Percentiles rank a stretch among this genome's conserved stretches.
These are phyloP conservation scores for Pseudoscleropodium purum DNA, from an alignment of 225 moss, liverwort and hornwort genomes.

Conservation along the genomic window DNA sequence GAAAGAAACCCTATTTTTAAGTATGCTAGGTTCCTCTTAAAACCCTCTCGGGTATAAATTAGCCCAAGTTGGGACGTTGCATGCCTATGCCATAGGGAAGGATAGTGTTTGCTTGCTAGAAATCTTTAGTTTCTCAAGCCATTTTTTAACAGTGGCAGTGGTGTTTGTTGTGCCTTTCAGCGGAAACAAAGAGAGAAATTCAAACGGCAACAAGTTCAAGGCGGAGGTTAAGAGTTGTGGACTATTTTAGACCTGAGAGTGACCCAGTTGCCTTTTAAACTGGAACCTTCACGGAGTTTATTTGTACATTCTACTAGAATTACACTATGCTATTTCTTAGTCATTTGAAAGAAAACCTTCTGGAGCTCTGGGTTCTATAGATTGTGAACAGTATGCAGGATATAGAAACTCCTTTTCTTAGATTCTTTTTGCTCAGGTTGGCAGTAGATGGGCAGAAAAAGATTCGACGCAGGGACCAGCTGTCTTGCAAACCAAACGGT, in stretches of 20 bases:
- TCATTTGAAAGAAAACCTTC: background rate
- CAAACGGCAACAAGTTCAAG: constrained; percentile 63
- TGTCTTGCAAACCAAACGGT: background rate
- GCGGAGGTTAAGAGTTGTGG: background rate
- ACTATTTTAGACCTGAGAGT: background rate
- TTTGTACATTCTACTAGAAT: background rate
- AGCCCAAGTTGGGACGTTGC: no score
- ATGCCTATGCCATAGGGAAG: background rate
- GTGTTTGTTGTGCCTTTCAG: constrained; percentile 21
- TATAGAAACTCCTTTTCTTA: background rate
- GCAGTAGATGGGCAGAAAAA: background rate
- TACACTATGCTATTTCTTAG: background rate
- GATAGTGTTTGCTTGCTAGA: background rate
- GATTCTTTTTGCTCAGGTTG: background rate
- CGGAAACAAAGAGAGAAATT: constrained; percentile 75
- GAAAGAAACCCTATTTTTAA: no score
- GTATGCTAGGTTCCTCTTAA: background rate
- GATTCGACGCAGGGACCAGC: background rate
- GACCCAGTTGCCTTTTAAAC: background rate
- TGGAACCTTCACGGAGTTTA: background rate
- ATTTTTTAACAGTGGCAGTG: background rate
- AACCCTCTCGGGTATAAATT: no score
- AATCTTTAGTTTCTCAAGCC: background rate
- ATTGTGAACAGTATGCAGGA: background rate
- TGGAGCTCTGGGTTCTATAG: background rate